phyloP scores from a whole-genome alignment of 371 early-diverging fungal species.

The Apophysomyces variabilis region DNA sequence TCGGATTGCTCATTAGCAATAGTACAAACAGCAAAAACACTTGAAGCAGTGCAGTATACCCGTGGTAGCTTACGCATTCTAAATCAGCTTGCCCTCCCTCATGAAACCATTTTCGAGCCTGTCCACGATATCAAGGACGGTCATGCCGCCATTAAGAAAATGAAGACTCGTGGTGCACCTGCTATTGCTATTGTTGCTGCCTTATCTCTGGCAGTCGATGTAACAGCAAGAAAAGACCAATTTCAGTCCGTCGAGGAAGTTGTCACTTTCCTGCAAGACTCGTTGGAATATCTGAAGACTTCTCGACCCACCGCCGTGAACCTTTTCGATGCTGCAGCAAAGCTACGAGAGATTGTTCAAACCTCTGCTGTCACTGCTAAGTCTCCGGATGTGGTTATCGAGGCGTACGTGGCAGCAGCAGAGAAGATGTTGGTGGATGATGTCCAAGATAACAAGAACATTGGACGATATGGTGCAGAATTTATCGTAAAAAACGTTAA shows the following conservation, averaged over 20 bases:
- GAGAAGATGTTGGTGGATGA: constrained; percentile 89
- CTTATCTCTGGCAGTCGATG: constrained; percentile 87
- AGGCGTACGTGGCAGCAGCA: constrained; percentile 72
- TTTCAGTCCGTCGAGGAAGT: constrained; percentile 53
- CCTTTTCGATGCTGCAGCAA: constrained; percentile 89
- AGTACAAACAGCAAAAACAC: constrained; percentile 37
- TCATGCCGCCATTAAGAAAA: constrained; percentile 88
- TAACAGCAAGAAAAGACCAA: constrained; percentile 47
- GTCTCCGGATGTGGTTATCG: constrained; percentile 46
- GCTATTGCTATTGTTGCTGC: constrained; percentile 98
- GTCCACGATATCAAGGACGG: constrained; percentile 74
- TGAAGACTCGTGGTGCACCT: constrained; percentile 96
- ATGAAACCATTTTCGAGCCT: constrained; percentile 78
- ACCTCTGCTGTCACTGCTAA: constrained; percentile 23
- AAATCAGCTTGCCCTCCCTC: constrained; percentile 93
- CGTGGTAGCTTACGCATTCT: constrained; percentile 76
- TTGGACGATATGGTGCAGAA: constrained; percentile 84
- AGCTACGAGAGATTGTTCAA: constrained; percentile 57
- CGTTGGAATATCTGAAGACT: constrained; percentile 82
- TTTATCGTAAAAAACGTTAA: constrained; percentile 54
- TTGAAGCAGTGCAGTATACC: constrained; percentile 82
- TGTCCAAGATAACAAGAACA: constrained; percentile 85
- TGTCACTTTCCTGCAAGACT: constrained; percentile 56
- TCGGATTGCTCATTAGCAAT: neutral
- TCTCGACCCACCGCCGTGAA: constrained; percentile 97